These are phyloP conservation scores for Pseudoscleropodium purum DNA, from an alignment of 225 moss, liverwort and hornwort genomes.

Conservation along the genomic window DNA sequence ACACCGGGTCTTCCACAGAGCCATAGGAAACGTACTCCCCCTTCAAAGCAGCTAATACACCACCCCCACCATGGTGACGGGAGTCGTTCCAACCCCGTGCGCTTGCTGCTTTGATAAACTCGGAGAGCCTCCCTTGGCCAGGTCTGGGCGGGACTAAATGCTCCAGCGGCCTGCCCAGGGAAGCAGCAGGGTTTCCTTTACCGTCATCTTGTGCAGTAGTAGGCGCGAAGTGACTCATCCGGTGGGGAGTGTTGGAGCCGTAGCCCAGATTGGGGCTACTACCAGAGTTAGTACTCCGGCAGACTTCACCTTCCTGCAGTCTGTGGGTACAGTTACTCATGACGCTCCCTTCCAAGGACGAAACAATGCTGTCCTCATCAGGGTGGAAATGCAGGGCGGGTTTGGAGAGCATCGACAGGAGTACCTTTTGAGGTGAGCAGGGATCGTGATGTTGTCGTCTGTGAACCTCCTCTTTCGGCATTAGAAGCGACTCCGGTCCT, in stretches of 20 bases:
- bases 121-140: conserved; percentile 13
- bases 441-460: conserved; percentile 11
- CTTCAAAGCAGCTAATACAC: conserved; percentile 47
- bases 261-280: conserved; percentile 8
- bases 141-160: not conserved
- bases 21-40: conserved; percentile 16
- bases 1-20: conserved; percentile 18
- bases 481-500: conserved; percentile 20
- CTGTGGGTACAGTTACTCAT: conserved; percentile 8
- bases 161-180: conserved; percentile 13
- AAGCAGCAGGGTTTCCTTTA: not conserved
- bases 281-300: not conserved
- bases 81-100: conserved; percentile 26
- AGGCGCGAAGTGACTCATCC: conserved; percentile 23
- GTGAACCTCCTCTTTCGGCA: conserved; percentile 26
- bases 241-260: not conserved
- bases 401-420: conserved; percentile 37
- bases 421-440: conserved; percentile 25
- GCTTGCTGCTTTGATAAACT: conserved; percentile 11
- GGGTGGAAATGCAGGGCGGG: conserved; percentile 14
- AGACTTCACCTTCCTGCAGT: conserved; percentile 18
- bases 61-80: conserved; percentile 48
- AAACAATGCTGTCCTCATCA: conserved; percentile 27
- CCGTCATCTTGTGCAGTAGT: not conserved
- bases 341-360: conserved; percentile 18